phyloP scores from a whole-genome alignment of 2,329 filamentous ascomycete genomes.

The Atkinsonella texensis region DNA sequence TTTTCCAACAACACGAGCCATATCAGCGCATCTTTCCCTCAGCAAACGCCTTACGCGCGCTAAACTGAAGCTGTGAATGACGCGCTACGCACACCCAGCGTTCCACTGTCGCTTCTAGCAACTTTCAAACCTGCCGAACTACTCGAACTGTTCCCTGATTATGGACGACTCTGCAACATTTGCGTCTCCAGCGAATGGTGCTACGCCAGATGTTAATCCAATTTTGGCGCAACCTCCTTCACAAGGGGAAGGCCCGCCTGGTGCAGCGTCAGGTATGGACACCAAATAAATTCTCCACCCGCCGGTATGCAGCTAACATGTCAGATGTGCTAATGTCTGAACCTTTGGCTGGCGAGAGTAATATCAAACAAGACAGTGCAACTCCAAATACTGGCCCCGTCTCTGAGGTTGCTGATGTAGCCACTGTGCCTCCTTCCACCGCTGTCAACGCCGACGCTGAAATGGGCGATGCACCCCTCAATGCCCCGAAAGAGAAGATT shows the following conservation, averaged over 20 bases:
- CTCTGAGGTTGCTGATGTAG: conserved; percentile 52
- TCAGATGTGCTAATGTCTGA: conserved; percentile 55
- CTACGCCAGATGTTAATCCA: conserved; percentile 44
- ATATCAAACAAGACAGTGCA: conserved; percentile 49
- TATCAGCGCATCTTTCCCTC: background rate
- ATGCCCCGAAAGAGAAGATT: conserved; percentile 34
- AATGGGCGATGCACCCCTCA: conserved; percentile 56
- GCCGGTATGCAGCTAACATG: conserved; percentile 2
- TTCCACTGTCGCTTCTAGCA: background rate
- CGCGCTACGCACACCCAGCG: conserved; percentile 9
- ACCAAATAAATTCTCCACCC: background rate
- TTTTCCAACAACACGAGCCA: conserved; percentile 14
- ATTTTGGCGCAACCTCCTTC: conserved; percentile 43
- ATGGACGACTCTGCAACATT: conserved; percentile 51
- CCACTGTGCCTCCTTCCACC: conserved; percentile 44
- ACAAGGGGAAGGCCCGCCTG: conserved; percentile 29
- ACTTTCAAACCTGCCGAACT: conserved; percentile 1
- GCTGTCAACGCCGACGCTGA: conserved; percentile 62
- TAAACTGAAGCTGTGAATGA: background rate
- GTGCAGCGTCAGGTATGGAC: conserved; percentile 34
- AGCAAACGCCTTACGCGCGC: background rate
- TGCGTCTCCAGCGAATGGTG: conserved; percentile 44
- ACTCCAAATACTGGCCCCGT: conserved; percentile 47
- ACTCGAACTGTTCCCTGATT: conserved; percentile 8
- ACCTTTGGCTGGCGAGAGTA: conserved; percentile 30